Base-by-base conservation (phyloP, 2,329 filamentous ascomycete genomes). In the Fusarium miscanthi region DNA sequence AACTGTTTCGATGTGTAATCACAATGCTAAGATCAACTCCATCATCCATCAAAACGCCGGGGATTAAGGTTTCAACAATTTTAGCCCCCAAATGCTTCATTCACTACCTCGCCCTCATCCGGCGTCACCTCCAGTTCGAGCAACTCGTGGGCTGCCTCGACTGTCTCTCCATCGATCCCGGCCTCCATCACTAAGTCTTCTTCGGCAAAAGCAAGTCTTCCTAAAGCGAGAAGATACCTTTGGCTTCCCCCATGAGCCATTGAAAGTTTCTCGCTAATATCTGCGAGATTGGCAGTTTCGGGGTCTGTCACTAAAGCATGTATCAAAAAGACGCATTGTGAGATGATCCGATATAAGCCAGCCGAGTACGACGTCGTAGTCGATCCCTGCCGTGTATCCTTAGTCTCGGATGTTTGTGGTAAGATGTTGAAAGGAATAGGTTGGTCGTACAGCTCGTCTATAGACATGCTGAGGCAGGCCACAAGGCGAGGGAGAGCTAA, bases 81-180 rank as follows among this genome's bases (percentile, higher is more conserved):
- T 77, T 69, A 84, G 9, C 78, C 78, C 7, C 79, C 82, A 78
- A 85, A 85, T 23, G 82, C 83, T 62, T 81, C 82, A 41, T 81
- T 82, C 12, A 85, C 77, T 33, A 80, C 82, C 62, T 87, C 84
- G 4, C 86, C 87, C 62, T 89, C 87, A 43, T 97, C 93, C 1
- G 94, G 92, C 59, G 93, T 96, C 27, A 97, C 89, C 5, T 90
- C 89, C 68, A 94, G 85, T 79, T 97, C 94, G 42, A 98, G 81
- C 70, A 99, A 85, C 77, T 93, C 90, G 75, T 95, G 91, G 7
- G 96, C 95, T 81, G 92, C 90, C 71, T 95, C 93, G 3, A 92
- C 89, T 2, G 94, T 93, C 71, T 94, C 93, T 33, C 92, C 89
- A 40, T 93, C 92, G 59, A 97, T 92, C 1, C 91, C 91, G 3